phyloP scores from a whole-genome alignment of 805 yeast species.

The Huiozyma naganishii region DNA sequence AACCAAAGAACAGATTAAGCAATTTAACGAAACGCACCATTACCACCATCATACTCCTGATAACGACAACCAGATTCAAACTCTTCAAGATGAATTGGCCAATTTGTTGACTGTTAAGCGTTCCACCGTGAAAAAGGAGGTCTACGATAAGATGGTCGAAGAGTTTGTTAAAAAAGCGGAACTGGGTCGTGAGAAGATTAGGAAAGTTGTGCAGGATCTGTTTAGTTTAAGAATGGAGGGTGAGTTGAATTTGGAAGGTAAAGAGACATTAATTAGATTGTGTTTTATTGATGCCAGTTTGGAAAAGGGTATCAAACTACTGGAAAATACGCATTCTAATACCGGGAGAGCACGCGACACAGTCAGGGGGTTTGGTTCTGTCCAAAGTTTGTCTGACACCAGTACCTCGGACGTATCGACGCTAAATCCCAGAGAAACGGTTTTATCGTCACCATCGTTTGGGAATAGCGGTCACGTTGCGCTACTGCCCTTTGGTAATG shows the following conservation, averaged over 20 bases:
- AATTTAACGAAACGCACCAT: not conserved
- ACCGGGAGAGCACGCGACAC: not conserved
- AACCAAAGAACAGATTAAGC: not conserved
- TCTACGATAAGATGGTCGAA: slow-evolving; percentile 19
- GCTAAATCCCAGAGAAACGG: slow-evolving; percentile 3
- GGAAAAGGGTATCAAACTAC: slow-evolving; percentile 37
- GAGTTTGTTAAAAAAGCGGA: slow-evolving; percentile 31
- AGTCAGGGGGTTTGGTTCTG: not conserved
- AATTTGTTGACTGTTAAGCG: slow-evolving; percentile 32
- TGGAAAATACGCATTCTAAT: slow-evolving; percentile 21
- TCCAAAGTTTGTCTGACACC: not conserved
- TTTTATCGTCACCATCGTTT: slow-evolving; percentile 18
- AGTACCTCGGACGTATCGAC: slow-evolving; percentile 2
- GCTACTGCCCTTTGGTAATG: slow-evolving; percentile 30
- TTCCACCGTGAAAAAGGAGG: slow-evolving; percentile 11
- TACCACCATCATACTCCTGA: not conserved
- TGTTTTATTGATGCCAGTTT: slow-evolving; percentile 64
- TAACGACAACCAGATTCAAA: slow-evolving; percentile 37
- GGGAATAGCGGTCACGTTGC: slow-evolving; percentile 22
- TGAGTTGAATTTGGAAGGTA: slow-evolving; percentile 56
- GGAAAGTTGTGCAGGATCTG: slow-evolving; percentile 44
- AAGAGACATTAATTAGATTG: slow-evolving; percentile 63
- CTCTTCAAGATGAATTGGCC: slow-evolving; percentile 43
- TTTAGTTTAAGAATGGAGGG: slow-evolving; percentile 46
- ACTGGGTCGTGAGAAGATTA: slow-evolving; percentile 31